Conservation (phyloP, 176 grass and related monocot species). For the Ensete ventricosum region DNA sequence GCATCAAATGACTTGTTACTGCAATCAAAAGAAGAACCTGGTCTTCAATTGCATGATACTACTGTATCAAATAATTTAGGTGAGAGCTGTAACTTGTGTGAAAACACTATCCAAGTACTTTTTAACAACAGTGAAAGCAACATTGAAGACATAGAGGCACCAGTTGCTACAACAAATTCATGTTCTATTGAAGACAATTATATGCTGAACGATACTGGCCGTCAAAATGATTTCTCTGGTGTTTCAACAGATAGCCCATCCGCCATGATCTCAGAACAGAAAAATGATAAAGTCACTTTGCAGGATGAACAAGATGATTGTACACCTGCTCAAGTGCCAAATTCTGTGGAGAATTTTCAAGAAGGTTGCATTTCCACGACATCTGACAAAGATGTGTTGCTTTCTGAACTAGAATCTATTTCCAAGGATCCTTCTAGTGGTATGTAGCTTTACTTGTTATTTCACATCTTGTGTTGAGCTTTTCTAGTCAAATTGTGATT, state of each 20-base stretch:
- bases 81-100: neutral
- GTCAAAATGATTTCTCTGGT: constrained; percentile 17
- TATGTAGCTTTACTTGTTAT: neutral
- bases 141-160: neutral
- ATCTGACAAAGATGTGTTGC: constrained; percentile 32
- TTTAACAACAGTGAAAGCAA: neutral
- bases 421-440: constrained; percentile 30
- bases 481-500: no score
- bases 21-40: constrained; percentile 3
- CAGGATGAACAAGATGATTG: constrained; percentile 36
- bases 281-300: constrained; percentile 15
- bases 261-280: neutral
- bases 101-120: neutral
- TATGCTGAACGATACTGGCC: neutral
- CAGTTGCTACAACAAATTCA: neutral
- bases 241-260: neutral
- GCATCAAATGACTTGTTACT: constrained; percentile 21
- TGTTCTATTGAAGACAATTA: neutral
- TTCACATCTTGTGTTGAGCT: neutral
- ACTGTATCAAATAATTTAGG: neutral
- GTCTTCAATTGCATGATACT: neutral
- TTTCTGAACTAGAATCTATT: constrained; percentile 30
- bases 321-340: constrained; percentile 27
- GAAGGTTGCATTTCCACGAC: constrained; percentile 26
- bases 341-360: constrained; percentile 31